Evolutionary conservation across 768 basidiomycete species (phyloP), one percentile per base, ranked within the genome.

Genomic region (Suillus paluster): DNA sequence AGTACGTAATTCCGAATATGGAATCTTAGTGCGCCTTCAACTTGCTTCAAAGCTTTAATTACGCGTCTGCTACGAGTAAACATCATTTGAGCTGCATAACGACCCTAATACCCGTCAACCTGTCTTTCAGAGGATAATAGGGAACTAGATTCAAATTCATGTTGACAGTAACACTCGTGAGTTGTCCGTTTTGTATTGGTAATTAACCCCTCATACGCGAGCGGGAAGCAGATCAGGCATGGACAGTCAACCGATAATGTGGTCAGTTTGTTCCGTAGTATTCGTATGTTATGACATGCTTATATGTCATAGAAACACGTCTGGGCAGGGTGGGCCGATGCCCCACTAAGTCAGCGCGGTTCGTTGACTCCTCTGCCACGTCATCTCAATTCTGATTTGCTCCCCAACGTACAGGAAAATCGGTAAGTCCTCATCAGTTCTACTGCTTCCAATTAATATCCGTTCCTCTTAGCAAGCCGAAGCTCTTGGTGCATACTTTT

Each of bases 261-360:
- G 69, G 91, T 90, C 54, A 52, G 85, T 70, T 17, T 27, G 39
- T 27, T 39, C 17, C 0, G 5, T 12, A 4, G n/a, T 4, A 23
- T 65, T 4, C 63, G 38, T 33, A 5, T 19, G 15, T 1, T 25
- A 14, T 50, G 41, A 25, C 30, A 10, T 44, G 10, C 12, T 45
- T 21, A 56, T 7, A 60, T 50, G 5, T 10, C 46, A 14, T 57
- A 85, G 84, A 78, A 69, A 64, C 65, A 73, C 33, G 72, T 89
- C 5, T 92, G 91, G 90, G 89, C 91, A 45, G 92, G 92, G 6
- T 89, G 87, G 83, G 82, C 79, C 63, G 90, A 94, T 73, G 84
- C 91, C 12, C 83, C 86, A 1, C 78, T 94, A 17, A 87, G 88
- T 21, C 90, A 88, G 65, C 89, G 92, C 68, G 92, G 92, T 89